Evolutionary conservation across 2,329 filamentous ascomycete species (phyloP).

Genomic region (Colletotrichum simmondsii): DNA sequence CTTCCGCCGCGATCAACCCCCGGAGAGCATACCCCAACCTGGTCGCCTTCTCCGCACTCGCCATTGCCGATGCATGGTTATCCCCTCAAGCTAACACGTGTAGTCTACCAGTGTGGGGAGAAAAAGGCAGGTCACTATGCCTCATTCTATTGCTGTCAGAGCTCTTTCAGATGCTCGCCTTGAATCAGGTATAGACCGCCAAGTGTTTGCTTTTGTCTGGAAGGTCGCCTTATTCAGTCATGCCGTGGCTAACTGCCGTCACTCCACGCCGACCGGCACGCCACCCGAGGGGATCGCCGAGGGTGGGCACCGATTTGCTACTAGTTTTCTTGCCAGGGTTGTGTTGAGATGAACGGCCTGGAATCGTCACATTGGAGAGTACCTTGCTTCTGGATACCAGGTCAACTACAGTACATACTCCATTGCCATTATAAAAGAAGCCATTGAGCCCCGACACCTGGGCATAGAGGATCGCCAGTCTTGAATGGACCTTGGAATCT

Average conservation of each 20-base stretch:
- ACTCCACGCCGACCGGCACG: not conserved
- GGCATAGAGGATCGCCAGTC: not conserved
- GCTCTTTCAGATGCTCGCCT: not conserved
- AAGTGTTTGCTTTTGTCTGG: not conserved
- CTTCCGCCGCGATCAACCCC: conserved; percentile 3
- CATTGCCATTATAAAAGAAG: conserved; percentile 4
- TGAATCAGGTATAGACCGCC: conserved; percentile 1
- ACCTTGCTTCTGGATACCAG: not conserved
- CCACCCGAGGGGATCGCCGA: conserved; percentile 13
- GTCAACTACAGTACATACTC: not conserved
- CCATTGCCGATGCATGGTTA: conserved; percentile 26
- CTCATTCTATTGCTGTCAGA: not conserved
- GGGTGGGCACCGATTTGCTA: not conserved
- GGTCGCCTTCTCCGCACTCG: conserved; percentile 28
- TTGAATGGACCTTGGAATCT: conserved; percentile 6
- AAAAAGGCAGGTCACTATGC: not conserved
- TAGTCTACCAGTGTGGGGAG: conserved; percentile 3
- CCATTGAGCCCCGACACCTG: not conserved
- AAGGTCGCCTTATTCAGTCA: not conserved
- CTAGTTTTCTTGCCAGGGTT: not conserved
- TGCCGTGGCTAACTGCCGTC: conserved; percentile 29
- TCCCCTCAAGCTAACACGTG: conserved; percentile 13
- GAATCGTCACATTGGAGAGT: not conserved
- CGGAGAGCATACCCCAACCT: not conserved
- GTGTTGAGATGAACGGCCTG: conserved; percentile 11